Evolutionary conservation across 1,139 yeast species (phyloP).

Genomic region (Yamadazyma atmosphaerica): DNA sequence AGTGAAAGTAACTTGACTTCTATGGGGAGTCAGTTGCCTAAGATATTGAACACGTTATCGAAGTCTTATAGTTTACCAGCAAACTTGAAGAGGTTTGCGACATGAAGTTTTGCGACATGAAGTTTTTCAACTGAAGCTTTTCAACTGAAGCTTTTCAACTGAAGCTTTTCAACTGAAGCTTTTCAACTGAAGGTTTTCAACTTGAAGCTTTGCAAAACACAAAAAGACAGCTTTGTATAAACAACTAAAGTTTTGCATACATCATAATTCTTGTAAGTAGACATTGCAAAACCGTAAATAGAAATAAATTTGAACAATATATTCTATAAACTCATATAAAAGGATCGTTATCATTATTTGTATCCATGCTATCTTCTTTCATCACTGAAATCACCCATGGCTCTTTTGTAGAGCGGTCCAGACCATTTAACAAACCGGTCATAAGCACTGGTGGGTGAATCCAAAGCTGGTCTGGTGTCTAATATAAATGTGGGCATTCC

Average conservation of each 20-base stretch:
- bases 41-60: constrained; percentile 15
- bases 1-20: constrained; percentile 22
- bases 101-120: too few relatives aligned
- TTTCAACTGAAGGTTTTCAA: too few relatives aligned
- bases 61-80: constrained; percentile 5
- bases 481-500: constrained; percentile 89
- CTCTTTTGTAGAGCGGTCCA: constrained; percentile 41
- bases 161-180: too few relatives aligned
- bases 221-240: too few relatives aligned
- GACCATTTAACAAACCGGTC: constrained; percentile 64
- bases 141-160: too few relatives aligned
- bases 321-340: constrained; percentile 1
- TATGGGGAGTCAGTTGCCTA: constrained; percentile 46
- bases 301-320: not conserved
- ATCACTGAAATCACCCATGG: constrained; percentile 40
- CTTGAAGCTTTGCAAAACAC: too few relatives aligned
- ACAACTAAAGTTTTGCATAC: too few relatives aligned
- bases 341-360: not conserved
- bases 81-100: constrained; percentile 3
- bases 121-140: too few relatives aligned
- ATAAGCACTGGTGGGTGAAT: constrained; percentile 56
- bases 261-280: constrained; percentile 1
- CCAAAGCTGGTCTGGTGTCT: constrained; percentile 95
- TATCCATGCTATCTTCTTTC: not conserved
- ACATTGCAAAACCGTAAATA: not conserved